Evolutionary conservation across 495 filamentous ascomycete species (phyloP).

Genomic region (Penicillium waksmanii): DNA sequence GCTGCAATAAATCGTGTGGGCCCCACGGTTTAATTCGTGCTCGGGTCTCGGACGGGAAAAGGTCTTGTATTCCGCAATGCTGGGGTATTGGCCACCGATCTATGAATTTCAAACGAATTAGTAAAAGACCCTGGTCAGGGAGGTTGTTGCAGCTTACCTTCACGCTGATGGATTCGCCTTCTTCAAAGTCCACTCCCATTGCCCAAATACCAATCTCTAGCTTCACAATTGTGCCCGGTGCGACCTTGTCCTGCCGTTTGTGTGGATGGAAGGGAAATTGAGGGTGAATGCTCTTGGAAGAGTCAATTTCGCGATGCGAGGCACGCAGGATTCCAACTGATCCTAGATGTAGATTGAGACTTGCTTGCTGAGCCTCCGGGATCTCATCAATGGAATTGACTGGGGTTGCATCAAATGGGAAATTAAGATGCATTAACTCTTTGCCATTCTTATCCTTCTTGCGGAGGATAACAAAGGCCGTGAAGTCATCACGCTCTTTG

Average conservation of each 20-base stretch:
- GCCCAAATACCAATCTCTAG: conserved; percentile 40
- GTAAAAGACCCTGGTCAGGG: not conserved
- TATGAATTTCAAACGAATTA: conserved; percentile 9
- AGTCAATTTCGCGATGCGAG: conserved; percentile 23
- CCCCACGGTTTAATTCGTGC: conserved; percentile 38
- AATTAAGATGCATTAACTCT: conserved; percentile 36
- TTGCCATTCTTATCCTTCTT: conserved; percentile 43
- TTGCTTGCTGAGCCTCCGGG: conserved; percentile 27
- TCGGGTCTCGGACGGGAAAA: conserved; percentile 37
- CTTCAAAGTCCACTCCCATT: conserved; percentile 38
- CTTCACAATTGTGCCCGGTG: conserved; percentile 35
- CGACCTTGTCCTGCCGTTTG: conserved; percentile 35
- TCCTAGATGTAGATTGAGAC: conserved; percentile 25
- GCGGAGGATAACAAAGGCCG: conserved; percentile 41
- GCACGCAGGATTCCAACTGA: conserved; percentile 21
- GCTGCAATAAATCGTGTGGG: conserved; percentile 37
- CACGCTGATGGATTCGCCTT: conserved; percentile 32
- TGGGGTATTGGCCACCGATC: conserved; percentile 41
- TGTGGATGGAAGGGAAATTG: conserved; percentile 41
- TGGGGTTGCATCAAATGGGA: conserved; percentile 33
- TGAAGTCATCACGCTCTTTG: conserved; percentile 41
- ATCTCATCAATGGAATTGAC: conserved; percentile 39
- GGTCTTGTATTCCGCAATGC: conserved; percentile 38
- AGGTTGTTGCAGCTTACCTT: conserved; percentile 18
- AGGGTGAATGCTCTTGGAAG: conserved; percentile 21